Evolutionary conservation across 768 basidiomycete species (phyloP).

Genomic region (Auricularia cornea): DNA sequence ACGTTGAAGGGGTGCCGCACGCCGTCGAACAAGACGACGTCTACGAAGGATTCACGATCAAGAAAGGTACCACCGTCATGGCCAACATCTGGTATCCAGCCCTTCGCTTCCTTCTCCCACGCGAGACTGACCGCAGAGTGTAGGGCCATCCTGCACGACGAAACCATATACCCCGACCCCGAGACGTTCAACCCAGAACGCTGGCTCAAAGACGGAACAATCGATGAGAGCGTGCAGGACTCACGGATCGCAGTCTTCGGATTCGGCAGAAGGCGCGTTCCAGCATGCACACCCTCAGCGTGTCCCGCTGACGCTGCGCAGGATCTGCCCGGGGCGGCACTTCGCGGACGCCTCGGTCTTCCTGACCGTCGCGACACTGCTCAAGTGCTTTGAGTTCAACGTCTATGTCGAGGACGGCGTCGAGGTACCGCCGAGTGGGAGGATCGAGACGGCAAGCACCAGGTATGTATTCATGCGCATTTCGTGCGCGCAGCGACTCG

Average conservation of each 20-base stretch:
- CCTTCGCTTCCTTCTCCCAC: no score
- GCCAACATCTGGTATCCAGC: conserved; percentile 1
- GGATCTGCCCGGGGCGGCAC: conserved; percentile 17
- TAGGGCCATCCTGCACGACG: conserved; percentile 8
- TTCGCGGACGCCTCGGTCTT: conserved; percentile 14
- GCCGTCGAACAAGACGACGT: conserved; percentile 5
- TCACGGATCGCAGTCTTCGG: conserved; percentile 14
- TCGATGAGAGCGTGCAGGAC: background rate
- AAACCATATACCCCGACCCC: conserved; percentile 12
- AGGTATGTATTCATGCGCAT: conserved; percentile 1
- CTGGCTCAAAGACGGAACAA: conserved; percentile 6
- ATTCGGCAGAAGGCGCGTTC: conserved; percentile 11
- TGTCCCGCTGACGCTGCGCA: background rate
- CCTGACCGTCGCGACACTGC: conserved; percentile 13
- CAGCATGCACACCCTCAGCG: background rate
- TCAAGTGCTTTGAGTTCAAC: conserved; percentile 11
- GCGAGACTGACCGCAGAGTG: background rate
- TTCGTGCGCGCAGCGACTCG: background rate
- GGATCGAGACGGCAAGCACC: conserved; percentile 3
- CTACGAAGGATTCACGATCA: conserved; percentile 10
- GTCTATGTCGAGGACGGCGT: conserved; percentile 13
- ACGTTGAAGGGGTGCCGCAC: background rate
- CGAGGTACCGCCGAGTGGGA: background rate
- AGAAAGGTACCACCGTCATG: conserved; percentile 4
- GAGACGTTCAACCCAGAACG: conserved; percentile 17